Percentiles rank a stretch among this genome's conserved stretches.
These are phyloP conservation scores for Tuber aestivum DNA, from an alignment of 495 filamentous ascomycete species.

Conservation along the genomic window DNA sequence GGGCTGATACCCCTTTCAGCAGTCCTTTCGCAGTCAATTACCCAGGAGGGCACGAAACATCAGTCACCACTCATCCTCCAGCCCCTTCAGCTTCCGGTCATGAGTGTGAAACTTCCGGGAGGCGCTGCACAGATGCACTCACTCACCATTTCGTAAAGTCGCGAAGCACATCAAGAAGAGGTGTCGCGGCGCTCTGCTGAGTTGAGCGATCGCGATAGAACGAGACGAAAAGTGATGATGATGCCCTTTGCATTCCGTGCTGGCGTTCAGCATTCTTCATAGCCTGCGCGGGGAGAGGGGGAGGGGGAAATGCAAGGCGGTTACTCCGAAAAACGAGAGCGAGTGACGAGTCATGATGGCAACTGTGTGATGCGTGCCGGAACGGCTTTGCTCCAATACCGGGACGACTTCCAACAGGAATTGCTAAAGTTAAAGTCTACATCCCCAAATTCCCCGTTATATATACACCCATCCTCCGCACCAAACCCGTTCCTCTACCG, in stretches of 20 bases:
- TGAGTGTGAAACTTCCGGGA: not conserved
- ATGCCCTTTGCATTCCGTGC: not conserved
- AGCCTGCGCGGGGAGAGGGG: not conserved
- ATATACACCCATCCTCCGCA: not conserved
- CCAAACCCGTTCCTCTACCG: not conserved
- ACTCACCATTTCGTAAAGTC: not conserved
- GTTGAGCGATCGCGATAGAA: not conserved
- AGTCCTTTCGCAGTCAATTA: not conserved
- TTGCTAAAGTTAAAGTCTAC: not conserved
- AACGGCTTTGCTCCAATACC: not conserved
- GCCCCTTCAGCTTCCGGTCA: not conserved
- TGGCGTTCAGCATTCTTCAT: too few species aligned
- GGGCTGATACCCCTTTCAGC: not conserved
- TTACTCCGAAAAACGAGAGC: not conserved
- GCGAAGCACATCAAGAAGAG: too few species aligned
- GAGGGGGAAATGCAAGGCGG: not conserved
- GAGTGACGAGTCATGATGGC: not conserved
- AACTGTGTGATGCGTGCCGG: not conserved
- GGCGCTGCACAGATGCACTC: too few species aligned
- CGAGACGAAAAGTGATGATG: not conserved
- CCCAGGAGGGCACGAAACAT: not conserved
- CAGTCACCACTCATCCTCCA: not conserved
- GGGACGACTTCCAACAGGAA: not conserved
- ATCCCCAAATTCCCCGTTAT: not conserved
- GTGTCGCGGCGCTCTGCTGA: not conserved